A percentile compares a stretch with the other conserved stretches of the same genome.
These are phyloP conservation scores for Pestalotiopsis sp. DNA, from an alignment of 2,329 filamentous ascomycete species.

Conservation along the genomic window DNA sequence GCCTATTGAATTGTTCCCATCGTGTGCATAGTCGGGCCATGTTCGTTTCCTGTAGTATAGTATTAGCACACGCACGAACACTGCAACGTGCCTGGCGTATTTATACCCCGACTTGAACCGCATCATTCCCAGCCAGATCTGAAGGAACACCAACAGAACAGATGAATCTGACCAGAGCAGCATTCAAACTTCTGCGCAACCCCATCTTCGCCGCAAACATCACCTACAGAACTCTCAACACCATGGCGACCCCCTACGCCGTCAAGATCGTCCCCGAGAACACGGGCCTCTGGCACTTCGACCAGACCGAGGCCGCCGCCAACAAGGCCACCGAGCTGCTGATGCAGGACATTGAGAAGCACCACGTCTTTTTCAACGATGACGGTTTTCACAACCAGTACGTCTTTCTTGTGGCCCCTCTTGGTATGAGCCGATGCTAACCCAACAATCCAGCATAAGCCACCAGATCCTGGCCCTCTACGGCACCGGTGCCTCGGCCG, in stretches of 20 bases:
- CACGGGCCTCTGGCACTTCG: conserved; percentile 48
- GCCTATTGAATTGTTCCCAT: background rate
- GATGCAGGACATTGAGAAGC: conserved; percentile 71
- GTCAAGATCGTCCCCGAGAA: conserved; percentile 49
- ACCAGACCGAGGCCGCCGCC: conserved; percentile 59
- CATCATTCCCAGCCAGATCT: background rate
- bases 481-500: conserved; percentile 66
- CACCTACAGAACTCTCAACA: conserved; percentile 13
- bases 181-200: background rate
- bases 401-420: conserved; percentile 12
- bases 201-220: background rate
- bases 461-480: conserved; percentile 79
- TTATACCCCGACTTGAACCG: background rate
- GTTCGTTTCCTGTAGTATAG: background rate
- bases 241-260: conserved; percentile 47
- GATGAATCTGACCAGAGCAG: conserved; percentile 1
- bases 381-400: conserved; percentile 81
- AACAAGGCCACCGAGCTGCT: conserved; percentile 65
- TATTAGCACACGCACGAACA: background rate
- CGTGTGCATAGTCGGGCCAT: background rate
- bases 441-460: conserved; percentile 45
- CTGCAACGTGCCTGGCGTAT: background rate
- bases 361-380: conserved; percentile 81
- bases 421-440: conserved; percentile 11
- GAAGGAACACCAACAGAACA: background rate